Evolutionary conservation across 2,329 filamentous ascomycete species (phyloP).

Genomic region (Beauveria sp.): DNA sequence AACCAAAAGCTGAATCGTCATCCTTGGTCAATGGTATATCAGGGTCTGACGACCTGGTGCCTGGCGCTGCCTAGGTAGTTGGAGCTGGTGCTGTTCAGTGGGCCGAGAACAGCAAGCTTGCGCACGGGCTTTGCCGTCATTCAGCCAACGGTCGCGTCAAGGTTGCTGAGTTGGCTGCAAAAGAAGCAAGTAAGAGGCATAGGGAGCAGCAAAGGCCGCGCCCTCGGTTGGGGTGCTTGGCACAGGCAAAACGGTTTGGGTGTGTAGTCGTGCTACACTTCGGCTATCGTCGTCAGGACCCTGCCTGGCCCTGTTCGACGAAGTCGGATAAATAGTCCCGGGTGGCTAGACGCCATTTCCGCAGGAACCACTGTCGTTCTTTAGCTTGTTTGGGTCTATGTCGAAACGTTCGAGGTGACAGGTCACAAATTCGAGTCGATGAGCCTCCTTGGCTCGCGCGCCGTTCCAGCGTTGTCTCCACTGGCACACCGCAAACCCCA

Average conservation of each 20-base stretch:
- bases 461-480: neutral
- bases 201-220: neutral
- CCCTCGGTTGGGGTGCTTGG: too few species aligned
- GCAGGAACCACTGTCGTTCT: conserved; percentile 1
- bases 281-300: conserved; percentile 1
- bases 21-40: neutral
- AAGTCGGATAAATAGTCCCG: neutral
- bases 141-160: neutral
- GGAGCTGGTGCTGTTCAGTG: neutral
- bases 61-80: neutral
- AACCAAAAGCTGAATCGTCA: neutral
- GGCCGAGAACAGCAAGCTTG: neutral
- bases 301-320: neutral
- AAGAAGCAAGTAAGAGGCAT: neutral
- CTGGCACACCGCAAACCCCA: neutral
- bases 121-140: neutral
- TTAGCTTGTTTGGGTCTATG: neutral
- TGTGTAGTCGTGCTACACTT: neutral
- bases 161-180: neutral
- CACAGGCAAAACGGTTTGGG: neutral
- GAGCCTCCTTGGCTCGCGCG: neutral
- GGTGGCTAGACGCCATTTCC: conserved; percentile 6
- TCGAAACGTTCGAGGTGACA: neutral
- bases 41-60: neutral
- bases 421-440: neutral